Base-by-base conservation (phyloP, 441 rosid genomes). In the Lagerstroemia fauriei region DNA sequence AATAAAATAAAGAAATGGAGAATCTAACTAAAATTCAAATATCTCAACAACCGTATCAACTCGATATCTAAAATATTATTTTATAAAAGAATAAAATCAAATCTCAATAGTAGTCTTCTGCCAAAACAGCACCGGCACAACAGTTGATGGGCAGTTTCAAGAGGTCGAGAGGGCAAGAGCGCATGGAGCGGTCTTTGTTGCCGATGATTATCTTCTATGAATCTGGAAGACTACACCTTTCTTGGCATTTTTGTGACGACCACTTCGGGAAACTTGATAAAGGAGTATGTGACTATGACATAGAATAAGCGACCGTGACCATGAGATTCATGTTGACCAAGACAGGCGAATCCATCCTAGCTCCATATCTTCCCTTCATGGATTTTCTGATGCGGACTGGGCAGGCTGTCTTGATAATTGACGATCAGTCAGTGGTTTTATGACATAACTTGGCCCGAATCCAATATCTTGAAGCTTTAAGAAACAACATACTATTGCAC, bases 151-250 rank as follows among this genome's bases (percentile, higher is more conserved):
- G 6, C 90, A 87, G 78, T 44, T 83, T 57, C 27, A 80, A 9
- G 91, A 81, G 78, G 85, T 89, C 56, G 38, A 61, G 11, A 82
- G 85, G n/a, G 85, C 74, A 32, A 90, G 89, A 31, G 91, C 90
- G n/a, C 73, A 80, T 32, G 90, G 87, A 24, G 91, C 84, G 57
- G 86, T 89, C 38, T 14, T 88, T 46, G 53, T 81, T 25, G 69
- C 69, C 51, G 78, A 84, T 20, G 86, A 85, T 68, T 17, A 17
- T 27, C 82, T 38, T 50, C 70, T 47, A 48, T 87, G 71, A 22
- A 51, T n/a, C 85, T 86, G 17, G 51, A 44, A 0, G 81, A 82
- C 13, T 88, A 82, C 76, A 56, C 48, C 41, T 77, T 87, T 77
- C 92, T 91, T 1, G 63, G 68, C 44, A 63, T 84, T 4, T 76